These are phyloP conservation scores for Curvularia eragrostidis DNA, from an alignment of 2,329 filamentous ascomycete species.

Conservation along the genomic window DNA sequence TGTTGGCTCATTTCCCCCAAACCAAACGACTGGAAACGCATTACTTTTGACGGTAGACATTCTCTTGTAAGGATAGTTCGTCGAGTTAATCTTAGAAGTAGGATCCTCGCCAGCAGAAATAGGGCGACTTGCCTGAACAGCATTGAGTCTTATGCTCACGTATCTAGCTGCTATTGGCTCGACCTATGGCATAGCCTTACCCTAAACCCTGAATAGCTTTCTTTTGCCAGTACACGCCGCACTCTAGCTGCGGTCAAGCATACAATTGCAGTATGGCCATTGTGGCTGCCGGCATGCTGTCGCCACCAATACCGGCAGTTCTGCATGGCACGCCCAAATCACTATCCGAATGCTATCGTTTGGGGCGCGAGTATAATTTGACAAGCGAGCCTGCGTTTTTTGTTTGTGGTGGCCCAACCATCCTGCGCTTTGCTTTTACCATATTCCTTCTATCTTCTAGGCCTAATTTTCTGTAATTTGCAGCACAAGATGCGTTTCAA, in stretches of 20 bases:
- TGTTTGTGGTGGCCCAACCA: not conserved
- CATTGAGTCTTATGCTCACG: not conserved
- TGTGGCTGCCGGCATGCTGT: constrained; percentile 1
- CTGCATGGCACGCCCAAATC: constrained; percentile 1
- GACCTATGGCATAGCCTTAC: not conserved
- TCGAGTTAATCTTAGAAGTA: not conserved
- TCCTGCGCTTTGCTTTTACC: not conserved
- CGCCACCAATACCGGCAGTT: constrained; percentile 12
- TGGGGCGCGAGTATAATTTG: not conserved
- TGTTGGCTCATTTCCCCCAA: not conserved
- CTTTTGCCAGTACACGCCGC: not conserved
- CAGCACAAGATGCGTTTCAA: constrained; percentile 36
- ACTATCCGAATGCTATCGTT: not conserved
- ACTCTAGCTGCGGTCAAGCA: constrained; percentile 7
- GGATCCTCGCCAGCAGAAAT: not conserved
- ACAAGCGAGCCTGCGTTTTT: not conserved
- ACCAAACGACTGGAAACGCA: not conserved
- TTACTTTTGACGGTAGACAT: not conserved
- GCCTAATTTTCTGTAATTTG: not conserved
- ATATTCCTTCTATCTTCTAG: not conserved
- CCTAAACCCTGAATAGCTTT: not conserved
- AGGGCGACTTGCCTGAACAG: not conserved
- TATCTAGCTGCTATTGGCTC: not conserved
- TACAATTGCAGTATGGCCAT: constrained; percentile 7
- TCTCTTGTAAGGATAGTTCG: not conserved